Conservation (phyloP, 1,284 basidiomycete genomes). For the Trametes sp. region DNA sequence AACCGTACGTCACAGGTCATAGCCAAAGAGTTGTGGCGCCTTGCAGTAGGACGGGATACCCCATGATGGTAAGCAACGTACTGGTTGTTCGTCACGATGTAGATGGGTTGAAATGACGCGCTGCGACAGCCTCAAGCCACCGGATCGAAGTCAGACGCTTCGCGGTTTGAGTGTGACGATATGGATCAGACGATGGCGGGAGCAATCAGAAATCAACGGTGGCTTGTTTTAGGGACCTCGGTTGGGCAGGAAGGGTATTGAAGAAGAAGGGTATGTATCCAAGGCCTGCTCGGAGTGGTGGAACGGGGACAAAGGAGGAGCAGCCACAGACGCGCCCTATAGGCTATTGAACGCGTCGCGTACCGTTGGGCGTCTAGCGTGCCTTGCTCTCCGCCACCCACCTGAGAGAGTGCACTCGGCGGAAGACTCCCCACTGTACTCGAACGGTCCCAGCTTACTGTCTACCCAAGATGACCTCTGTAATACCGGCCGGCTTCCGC, state of each 20-base stretch:
- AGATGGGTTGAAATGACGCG: neutral
- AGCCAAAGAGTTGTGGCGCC: neutral
- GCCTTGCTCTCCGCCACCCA: too few relatives aligned
- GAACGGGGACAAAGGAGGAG: neutral
- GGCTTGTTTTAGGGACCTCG: too few relatives aligned
- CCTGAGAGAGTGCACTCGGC: neutral
- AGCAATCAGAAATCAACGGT: neutral
- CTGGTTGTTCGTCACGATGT: neutral
- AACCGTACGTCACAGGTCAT: neutral
- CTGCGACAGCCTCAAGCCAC: too few relatives aligned
- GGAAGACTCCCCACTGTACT: too few relatives aligned
- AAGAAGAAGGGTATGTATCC: neutral
- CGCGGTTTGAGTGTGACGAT: too few relatives aligned
- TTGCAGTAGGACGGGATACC: neutral
- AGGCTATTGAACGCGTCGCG: neutral
- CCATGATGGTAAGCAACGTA: neutral
- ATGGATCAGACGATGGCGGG: too few relatives aligned
- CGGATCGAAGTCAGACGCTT: neutral
- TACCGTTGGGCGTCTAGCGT: neutral
- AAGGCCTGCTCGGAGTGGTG: neutral
- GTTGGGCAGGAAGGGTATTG: too few relatives aligned
- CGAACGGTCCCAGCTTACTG: too few relatives aligned
- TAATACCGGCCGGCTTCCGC: conserved; percentile 50
- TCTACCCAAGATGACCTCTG: conserved; percentile 5
- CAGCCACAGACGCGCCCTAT: neutral